These are phyloP conservation scores for Apiotrichum akiyoshidainum DNA, from an alignment of 1,284 basidiomycete species.

Conservation along the genomic window DNA sequence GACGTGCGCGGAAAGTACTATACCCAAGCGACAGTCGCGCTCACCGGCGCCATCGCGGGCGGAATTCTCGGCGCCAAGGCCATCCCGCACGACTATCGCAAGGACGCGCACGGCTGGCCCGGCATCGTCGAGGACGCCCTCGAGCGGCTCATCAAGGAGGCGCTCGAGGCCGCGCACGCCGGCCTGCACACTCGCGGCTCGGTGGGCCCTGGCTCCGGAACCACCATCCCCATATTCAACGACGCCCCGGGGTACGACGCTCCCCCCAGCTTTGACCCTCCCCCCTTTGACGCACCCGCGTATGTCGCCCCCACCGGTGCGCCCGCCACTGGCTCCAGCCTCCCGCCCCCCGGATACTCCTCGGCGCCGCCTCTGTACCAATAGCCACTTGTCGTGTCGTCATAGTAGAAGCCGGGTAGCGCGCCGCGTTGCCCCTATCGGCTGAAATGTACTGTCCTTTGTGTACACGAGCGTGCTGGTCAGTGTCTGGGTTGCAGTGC, in stretches of 20 bases:
- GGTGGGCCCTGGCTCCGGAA: neutral
- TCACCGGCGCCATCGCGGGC: neutral
- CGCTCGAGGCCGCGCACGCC: neutral
- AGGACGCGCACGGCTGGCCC: neutral
- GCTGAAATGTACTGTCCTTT: no score
- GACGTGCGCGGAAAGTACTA: constrained; percentile 3
- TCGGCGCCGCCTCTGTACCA: neutral
- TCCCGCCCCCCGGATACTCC: neutral
- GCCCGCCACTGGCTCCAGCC: neutral
- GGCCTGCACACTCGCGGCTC: neutral
- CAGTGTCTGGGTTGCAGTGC: no score
- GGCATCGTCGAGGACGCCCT: neutral
- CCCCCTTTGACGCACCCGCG: neutral
- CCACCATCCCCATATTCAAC: neutral
- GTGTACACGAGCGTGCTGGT: no score
- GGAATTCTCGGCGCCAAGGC: neutral
- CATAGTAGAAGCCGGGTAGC: no score
- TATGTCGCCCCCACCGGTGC: neutral
- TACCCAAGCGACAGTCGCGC: neutral
- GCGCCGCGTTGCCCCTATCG: no score
- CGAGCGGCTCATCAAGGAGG: neutral
- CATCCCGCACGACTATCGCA: neutral
- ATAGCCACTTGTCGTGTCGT: no score
- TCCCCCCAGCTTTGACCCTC: neutral
- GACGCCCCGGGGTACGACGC: neutral